phyloP scores from a whole-genome alignment of 1,284 basidiomycete species.

The Apiotrichum gracile region DNA sequence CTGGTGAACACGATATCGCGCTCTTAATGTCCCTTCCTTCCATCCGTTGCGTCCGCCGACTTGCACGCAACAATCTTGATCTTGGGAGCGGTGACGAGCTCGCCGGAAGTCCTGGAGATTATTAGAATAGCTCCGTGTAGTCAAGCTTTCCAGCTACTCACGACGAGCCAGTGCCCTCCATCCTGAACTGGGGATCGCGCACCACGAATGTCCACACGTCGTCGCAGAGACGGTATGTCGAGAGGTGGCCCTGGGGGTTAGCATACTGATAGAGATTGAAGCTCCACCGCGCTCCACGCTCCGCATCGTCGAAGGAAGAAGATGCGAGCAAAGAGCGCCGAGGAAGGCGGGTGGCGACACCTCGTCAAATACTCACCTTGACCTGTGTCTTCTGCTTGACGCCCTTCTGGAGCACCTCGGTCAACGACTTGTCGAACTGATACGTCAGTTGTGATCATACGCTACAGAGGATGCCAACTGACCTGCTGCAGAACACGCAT shows the following conservation, averaged over 20 bases:
- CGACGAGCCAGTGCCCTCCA: constrained; percentile 65
- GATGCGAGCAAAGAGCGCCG: not conserved
- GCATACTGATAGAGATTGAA: too few species aligned
- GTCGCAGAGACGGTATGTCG: constrained; percentile 89
- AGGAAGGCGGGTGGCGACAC: not conserved
- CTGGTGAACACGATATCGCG: not conserved
- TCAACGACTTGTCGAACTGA: constrained; percentile 90
- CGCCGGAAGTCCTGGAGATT: constrained; percentile 19
- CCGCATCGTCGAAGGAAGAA: not conserved
- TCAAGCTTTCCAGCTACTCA: constrained; percentile 22
- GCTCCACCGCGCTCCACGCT: too few species aligned
- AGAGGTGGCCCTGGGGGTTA: constrained; percentile 67
- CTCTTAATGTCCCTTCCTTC: constrained; percentile 24
- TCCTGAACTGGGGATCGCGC: constrained; percentile 84
- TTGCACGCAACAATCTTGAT: constrained; percentile 97
- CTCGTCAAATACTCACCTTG: constrained; percentile 56
- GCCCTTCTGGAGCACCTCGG: constrained; percentile 80
- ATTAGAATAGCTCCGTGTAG: not conserved
- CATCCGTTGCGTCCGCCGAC: constrained; percentile 71
- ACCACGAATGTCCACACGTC: constrained; percentile 98
- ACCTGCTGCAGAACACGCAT: constrained; percentile 97
- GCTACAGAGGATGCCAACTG: constrained; percentile 17
- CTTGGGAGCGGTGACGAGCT: constrained; percentile 59
- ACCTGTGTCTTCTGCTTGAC: constrained; percentile 88
- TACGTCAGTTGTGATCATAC: not conserved